Evolutionary conservation across 495 filamentous ascomycete species (phyloP).

Genomic region (Penicillium angulare): DNA sequence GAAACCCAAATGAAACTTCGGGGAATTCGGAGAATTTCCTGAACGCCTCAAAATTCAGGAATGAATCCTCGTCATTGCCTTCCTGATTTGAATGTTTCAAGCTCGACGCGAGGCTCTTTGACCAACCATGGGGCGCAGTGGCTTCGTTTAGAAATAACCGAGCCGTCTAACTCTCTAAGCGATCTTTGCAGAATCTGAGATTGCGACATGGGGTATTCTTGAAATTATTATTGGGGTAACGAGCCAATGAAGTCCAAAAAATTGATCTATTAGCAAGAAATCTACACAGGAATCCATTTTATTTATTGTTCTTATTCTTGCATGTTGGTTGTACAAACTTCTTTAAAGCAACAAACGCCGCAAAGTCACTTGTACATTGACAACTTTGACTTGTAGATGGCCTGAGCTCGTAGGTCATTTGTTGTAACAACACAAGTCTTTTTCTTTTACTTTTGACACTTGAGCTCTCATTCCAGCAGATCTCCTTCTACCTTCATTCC

Average conservation of each 20-base stretch:
- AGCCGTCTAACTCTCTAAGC: constrained; percentile 14
- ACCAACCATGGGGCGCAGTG: constrained; percentile 7
- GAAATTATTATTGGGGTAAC: background rate
- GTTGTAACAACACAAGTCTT: background rate
- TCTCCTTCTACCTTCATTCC: background rate
- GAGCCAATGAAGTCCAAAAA: no score
- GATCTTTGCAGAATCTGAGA: constrained; percentile 4
- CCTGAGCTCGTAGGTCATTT: background rate
- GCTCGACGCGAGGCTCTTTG: background rate
- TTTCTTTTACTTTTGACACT: background rate
- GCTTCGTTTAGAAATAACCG: constrained; percentile 17
- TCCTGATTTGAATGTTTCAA: constrained; percentile 8
- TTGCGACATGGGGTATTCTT: background rate
- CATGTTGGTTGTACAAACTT: background rate
- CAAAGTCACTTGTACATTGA: background rate
- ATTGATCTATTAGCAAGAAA: no score
- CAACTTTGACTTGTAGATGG: background rate
- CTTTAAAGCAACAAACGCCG: background rate
- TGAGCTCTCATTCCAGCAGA: background rate
- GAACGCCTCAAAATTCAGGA: background rate
- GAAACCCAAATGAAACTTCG: background rate
- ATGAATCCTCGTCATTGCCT: constrained; percentile 5
- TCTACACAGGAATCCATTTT: no score
- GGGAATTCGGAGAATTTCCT: background rate
- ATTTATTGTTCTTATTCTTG: background rate